These are phyloP conservation scores for Auriculariales sp. DNA, from an alignment of 768 basidiomycete genomes.

Conservation along the genomic window DNA sequence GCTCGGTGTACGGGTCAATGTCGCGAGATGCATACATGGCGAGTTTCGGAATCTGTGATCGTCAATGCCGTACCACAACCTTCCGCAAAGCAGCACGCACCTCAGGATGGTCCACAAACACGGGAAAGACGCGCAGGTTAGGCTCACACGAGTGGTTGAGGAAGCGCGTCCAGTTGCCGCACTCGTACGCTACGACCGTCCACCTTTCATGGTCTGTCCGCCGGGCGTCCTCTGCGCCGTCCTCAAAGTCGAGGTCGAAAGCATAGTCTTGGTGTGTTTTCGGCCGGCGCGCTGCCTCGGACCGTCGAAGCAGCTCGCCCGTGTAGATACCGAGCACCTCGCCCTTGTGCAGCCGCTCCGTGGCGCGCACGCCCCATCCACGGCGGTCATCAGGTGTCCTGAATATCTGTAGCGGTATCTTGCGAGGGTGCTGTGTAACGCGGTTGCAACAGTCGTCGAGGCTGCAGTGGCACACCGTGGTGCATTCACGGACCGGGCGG, in stretches of 20 bases:
- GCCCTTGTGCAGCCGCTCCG: slow-evolving; percentile 27
- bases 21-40: slow-evolving; percentile 37
- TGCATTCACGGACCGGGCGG: no score
- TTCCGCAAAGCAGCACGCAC: slow-evolving; percentile 18
- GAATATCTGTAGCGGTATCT: slow-evolving; percentile 49
- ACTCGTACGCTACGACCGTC: slow-evolving; percentile 39
- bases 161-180: slow-evolving; percentile 65
- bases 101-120: slow-evolving; percentile 40
- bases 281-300: slow-evolving; percentile 23
- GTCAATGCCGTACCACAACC: slow-evolving; percentile 18
- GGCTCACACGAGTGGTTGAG: slow-evolving; percentile 60
- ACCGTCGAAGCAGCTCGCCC: slow-evolving; percentile 24
- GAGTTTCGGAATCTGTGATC: slow-evolving; percentile 36
- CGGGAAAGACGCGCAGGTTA: slow-evolving; percentile 40
- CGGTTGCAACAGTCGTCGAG: slow-evolving; percentile 35
- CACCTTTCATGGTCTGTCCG: slow-evolving; percentile 22
- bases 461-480: slow-evolving; percentile 26
- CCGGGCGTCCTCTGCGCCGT: slow-evolving; percentile 20
- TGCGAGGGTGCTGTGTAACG: slow-evolving; percentile 43
- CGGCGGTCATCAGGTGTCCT: slow-evolving; percentile 28
- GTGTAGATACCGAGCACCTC: slow-evolving; percentile 56
- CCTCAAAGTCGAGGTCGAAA: slow-evolving; percentile 51
- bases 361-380: slow-evolving; percentile 55
- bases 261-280: slow-evolving; percentile 29
- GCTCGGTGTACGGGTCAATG: slow-evolving; percentile 37